These are phyloP conservation scores for Pholiota molesta DNA, from an alignment of 768 basidiomycete species.

Conservation along the genomic window DNA sequence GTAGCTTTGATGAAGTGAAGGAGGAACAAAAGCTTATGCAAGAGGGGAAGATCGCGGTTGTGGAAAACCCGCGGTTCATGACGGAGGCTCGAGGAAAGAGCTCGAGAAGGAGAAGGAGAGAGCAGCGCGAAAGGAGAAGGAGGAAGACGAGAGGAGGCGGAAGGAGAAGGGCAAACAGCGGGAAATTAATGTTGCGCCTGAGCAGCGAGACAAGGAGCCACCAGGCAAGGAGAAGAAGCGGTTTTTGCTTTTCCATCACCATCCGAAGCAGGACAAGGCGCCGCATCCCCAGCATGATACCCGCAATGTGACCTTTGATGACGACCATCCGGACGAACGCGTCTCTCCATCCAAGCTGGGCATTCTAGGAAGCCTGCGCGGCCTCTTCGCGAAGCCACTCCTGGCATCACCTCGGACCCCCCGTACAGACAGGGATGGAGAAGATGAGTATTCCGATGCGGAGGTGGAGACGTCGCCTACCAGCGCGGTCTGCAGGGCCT, in stretches of 20 bases:
- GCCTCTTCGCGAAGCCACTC: conserved; percentile 4
- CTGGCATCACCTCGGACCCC: not conserved
- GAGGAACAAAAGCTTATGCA: conserved; percentile 34
- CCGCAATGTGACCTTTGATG: not conserved
- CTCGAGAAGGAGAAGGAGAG: conserved; percentile 15
- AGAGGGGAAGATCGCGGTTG: conserved; percentile 39
- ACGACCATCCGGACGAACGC: not conserved
- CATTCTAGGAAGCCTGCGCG: conserved; percentile 7
- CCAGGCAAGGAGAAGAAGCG: conserved; percentile 18
- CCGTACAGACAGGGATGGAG: not conserved
- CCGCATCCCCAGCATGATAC: not conserved
- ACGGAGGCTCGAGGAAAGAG: conserved; percentile 22
- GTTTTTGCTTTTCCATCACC: conserved; percentile 18
- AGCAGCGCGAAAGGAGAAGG: conserved; percentile 6
- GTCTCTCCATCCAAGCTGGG: conserved; percentile 5
- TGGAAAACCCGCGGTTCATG: conserved; percentile 61
- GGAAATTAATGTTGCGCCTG: not conserved
- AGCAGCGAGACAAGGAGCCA: not conserved
- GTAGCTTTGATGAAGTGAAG: conserved; percentile 33
- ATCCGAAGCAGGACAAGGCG: not conserved
- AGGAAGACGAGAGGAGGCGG: not conserved
- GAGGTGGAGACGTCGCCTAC: conserved; percentile 11
- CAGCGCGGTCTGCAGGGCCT: conserved; percentile 7
- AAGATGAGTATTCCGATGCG: conserved; percentile 8
- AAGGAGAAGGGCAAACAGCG: conserved; percentile 9